phyloP scores from a whole-genome alignment of 805 yeast species.

The Yamadazyma endophytica region DNA sequence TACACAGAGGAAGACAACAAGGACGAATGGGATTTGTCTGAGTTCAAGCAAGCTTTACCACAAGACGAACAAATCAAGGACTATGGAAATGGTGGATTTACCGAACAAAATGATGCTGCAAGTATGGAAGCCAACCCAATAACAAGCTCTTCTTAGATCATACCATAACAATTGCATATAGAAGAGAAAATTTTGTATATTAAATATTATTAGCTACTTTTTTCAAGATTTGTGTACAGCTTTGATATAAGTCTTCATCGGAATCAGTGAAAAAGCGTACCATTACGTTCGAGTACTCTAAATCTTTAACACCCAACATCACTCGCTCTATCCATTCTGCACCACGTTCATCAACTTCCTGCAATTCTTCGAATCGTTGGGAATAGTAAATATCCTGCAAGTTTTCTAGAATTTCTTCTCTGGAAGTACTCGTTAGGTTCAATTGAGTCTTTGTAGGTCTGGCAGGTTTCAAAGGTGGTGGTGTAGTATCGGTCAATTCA shows the following conservation, averaged over 20 bases:
- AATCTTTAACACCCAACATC: constrained; percentile 20
- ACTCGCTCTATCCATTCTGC: constrained; percentile 35
- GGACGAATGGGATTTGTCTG: constrained; percentile 54
- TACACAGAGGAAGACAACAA: constrained; percentile 49
- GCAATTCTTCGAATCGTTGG: constrained; percentile 20
- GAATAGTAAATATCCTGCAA: constrained; percentile 12
- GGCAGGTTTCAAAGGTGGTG: constrained; percentile 11
- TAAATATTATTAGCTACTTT: constrained; percentile 8
- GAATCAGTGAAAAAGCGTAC: constrained; percentile 30
- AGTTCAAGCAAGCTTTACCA: constrained; percentile 52
- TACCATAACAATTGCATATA: too few relatives aligned
- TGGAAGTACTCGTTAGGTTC: constrained; percentile 10
- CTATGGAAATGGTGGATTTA: constrained; percentile 83
- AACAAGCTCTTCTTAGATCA: too few relatives aligned
- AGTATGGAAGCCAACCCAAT: too few relatives aligned
- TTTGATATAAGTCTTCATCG: constrained; percentile 29
- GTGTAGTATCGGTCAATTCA: constrained; percentile 1
- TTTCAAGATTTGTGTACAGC: constrained; percentile 11
- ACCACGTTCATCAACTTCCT: constrained; percentile 30
- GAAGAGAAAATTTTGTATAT: too few relatives aligned
- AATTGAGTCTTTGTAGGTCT: constrained; percentile 4
- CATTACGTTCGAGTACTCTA: constrained; percentile 25
- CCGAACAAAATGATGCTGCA: too few relatives aligned
- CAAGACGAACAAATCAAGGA: constrained; percentile 54
- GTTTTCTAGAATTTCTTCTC: constrained; percentile 9